phyloP scores from a whole-genome alignment of 192 early-diverging fungal species.

The Rhizophlyctis rosea region DNA sequence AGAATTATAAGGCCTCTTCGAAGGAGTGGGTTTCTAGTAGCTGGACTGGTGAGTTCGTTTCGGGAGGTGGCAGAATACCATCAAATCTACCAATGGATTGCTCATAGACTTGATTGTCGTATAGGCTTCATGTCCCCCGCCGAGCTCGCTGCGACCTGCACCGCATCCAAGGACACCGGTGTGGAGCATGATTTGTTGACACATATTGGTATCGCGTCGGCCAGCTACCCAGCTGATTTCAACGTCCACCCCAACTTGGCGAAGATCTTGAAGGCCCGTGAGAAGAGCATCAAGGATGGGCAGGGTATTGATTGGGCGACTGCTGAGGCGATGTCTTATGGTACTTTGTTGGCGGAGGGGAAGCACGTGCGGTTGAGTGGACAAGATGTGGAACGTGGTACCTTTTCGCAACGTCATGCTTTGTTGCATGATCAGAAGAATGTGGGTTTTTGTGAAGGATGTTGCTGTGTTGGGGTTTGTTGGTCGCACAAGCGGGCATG shows the following conservation, averaged over 20 bases:
- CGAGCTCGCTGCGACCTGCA: conserved; percentile 69
- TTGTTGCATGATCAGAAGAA: conserved; percentile 93
- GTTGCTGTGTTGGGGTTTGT: conserved; percentile 11
- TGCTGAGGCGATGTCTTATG: conserved; percentile 92
- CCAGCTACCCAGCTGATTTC: conserved; percentile 80
- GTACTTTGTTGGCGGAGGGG: conserved; percentile 84
- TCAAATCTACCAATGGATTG: too few species aligned
- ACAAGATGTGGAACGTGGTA: conserved; percentile 98
- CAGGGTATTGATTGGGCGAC: conserved; percentile 93
- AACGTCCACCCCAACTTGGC: conserved; percentile 81
- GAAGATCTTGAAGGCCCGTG: conserved; percentile 79
- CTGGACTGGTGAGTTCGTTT: conserved; percentile 67
- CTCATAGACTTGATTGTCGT: conserved; percentile 9
- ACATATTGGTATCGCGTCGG: conserved; percentile 79
- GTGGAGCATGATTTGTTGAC: conserved; percentile 69
- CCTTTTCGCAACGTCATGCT: conserved; percentile 98
- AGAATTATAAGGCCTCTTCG: conserved; percentile 82
- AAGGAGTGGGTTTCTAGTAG: conserved; percentile 94
- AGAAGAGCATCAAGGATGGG: conserved; percentile 74
- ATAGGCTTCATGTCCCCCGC: conserved; percentile 76
- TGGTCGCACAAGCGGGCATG: not conserved
- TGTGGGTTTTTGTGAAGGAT: not conserved
- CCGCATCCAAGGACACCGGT: conserved; percentile 65
- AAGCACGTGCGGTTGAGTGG: conserved; percentile 88
- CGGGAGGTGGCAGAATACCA: too few species aligned